Evolutionary conservation across 495 filamentous ascomycete species (phyloP).

Genomic region (Cryomyces minteri): DNA sequence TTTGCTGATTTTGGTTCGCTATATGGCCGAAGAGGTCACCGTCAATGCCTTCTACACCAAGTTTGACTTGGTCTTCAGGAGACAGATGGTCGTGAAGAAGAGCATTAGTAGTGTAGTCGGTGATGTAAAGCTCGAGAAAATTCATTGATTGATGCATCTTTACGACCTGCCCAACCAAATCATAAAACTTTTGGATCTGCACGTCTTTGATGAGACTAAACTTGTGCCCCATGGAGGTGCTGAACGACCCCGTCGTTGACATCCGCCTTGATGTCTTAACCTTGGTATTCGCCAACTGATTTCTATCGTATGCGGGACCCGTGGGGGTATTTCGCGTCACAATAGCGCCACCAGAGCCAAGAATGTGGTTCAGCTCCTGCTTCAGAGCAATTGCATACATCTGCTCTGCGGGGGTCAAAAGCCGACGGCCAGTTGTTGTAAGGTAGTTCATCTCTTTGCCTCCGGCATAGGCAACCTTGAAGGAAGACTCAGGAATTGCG

Average conservation of each 20-base stretch:
- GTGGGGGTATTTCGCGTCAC: no score
- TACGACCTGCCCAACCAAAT: slow-evolving; percentile 62
- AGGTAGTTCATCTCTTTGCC: no score
- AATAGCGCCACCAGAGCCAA: no score
- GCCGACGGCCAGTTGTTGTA: no score
- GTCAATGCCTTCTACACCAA: slow-evolving; percentile 20
- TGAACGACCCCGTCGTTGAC: not conserved
- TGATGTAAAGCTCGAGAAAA: slow-evolving; percentile 50
- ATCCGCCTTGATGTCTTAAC: not conserved
- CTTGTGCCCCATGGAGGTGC: slow-evolving; percentile 21
- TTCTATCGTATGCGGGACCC: no score
- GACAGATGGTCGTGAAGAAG: slow-evolving; percentile 38
- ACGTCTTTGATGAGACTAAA: slow-evolving; percentile 50
- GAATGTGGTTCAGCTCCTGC: slow-evolving; percentile 2
- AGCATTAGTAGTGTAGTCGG: slow-evolving; percentile 66
- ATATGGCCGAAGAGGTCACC: slow-evolving; percentile 33
- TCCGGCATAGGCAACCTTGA: slow-evolving; percentile 3
- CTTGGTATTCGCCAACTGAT: no score
- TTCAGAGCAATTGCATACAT: slow-evolving; percentile 12
- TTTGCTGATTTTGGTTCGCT: slow-evolving; percentile 17
- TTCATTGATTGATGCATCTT: slow-evolving; percentile 33
- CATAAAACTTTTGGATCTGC: slow-evolving; percentile 33
- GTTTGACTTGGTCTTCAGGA: slow-evolving; percentile 17
- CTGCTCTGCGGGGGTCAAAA: slow-evolving; percentile 1
- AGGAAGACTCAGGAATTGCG: slow-evolving; percentile 7